Base-by-base conservation (phyloP, 1,284 basidiomycete species). In the Leccinum huronense region DNA sequence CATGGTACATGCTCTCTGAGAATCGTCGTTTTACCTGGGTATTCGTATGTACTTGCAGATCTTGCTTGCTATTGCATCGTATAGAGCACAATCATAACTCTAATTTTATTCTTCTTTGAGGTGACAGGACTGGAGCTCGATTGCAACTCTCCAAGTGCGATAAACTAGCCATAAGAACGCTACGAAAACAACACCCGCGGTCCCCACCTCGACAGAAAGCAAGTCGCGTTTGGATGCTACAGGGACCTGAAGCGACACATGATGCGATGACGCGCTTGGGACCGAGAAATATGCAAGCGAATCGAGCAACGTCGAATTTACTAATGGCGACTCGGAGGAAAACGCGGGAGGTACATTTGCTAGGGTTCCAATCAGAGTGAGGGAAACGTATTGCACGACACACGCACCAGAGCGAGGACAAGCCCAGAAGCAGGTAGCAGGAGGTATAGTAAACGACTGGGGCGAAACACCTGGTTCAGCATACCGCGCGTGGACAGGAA, bases 1-100 rank as follows among this genome's bases (percentile, higher is more conserved):
- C 16, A 60, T 51, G 56, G 58, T 60, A 19, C 45, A 59, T 53
- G 60, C 60, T 67, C 65, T 51, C 19, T 7, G 3, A 31, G 64
- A 59, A 60, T 54, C 58, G 16, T 57, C n/a, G 42, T 57, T 59
- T 66, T 62, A 55, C 66, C 57, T 66, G 61, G 65, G 69, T 75
- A 73, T 75, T 74, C 73, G 72, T 76, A 74, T 70, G 68, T 68
- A 76, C 68, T 60, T 51, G 11, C 45, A 51, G 68, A 74, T 76
- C 66, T 75, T 63, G 58, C 59, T 65, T 66, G 72, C 66, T 70
- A 65, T 67, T 66, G 60, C 67, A 69, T 66, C 45, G 10, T 51
- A 51, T 51, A 66, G 61, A 36, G 58, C 63, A 56, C 33, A 34
- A 63, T 31, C 55, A 60, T 38, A 31, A 56, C 19, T 51, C 42